Evolutionary conservation across 2,329 filamentous ascomycete genomes (phyloP).

Genomic region (Fusarium verrucosum): DNA sequence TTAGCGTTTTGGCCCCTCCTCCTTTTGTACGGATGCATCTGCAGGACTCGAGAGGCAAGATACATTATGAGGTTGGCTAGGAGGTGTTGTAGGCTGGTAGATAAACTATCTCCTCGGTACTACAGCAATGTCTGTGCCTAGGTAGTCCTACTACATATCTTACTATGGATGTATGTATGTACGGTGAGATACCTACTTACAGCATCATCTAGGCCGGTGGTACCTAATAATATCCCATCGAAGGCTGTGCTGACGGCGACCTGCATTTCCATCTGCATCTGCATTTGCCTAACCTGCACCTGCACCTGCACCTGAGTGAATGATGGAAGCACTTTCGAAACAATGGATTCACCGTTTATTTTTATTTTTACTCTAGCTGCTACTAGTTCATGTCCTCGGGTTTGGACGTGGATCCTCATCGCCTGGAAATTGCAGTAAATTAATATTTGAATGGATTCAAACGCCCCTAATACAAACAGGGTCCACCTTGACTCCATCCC

Average conservation of each 20-base stretch:
- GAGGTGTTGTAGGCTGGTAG: too few relatives aligned
- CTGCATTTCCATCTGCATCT: constrained; percentile 11
- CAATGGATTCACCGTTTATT: constrained; percentile 32
- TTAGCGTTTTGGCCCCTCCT: constrained; percentile 8
- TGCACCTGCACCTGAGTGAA: constrained; percentile 14
- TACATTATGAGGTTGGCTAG: constrained; percentile 9
- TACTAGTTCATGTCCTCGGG: not conserved
- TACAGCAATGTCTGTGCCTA: too few relatives aligned
- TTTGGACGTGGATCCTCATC: constrained; percentile 29
- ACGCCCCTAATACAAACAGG: constrained; percentile 36
- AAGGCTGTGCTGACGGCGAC: constrained; percentile 34
- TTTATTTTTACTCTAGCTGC: constrained; percentile 14
- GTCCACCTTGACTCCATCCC: constrained; percentile 20
- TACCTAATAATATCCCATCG: constrained; percentile 15
- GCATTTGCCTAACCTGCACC: not conserved
- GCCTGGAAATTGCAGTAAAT: constrained; percentile 37
- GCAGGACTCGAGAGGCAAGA: constrained; percentile 11
- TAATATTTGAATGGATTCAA: constrained; percentile 29
- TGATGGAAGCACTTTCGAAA: constrained; percentile 32
- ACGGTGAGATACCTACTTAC: not conserved
- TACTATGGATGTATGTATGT: not conserved
- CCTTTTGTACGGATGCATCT: not conserved
- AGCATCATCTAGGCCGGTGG: too few relatives aligned
- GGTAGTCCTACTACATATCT: not conserved
- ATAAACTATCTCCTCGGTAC: too few relatives aligned